phyloP scores from a whole-genome alignment of 305 asterid genomes.

The Coffea humblotiana region DNA sequence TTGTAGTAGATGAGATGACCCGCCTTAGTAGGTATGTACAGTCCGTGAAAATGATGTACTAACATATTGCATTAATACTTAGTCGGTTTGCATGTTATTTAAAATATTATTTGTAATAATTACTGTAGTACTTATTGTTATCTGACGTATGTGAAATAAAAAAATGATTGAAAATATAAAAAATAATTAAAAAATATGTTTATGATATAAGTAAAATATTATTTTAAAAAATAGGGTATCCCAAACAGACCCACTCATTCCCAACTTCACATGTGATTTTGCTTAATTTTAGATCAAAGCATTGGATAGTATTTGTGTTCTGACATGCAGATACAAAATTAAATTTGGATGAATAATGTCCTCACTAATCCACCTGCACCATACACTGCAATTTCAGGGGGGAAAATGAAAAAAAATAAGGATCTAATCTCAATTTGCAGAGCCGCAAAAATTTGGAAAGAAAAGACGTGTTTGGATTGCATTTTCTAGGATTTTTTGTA shows the following conservation, averaged over 20 bases:
- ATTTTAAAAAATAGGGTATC: no score
- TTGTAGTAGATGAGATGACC: background rate
- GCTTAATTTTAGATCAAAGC: background rate
- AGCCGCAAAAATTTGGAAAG: background rate
- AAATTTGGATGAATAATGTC: background rate
- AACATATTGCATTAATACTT: background rate
- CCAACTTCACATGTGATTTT: background rate
- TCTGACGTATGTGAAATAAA: no score
- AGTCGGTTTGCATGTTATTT: no score
- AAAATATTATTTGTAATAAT: no score
- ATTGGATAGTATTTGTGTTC: no score
- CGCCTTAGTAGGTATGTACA: background rate
- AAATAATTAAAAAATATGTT: no score
- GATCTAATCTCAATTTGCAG: background rate
- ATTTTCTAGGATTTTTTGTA: no score
- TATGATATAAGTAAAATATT: no score
- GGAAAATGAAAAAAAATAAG: background rate
- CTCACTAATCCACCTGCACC: background rate
- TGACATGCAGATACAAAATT: no score
- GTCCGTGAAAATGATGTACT: slow-evolving; percentile 11
- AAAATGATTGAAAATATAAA: no score
- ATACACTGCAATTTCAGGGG: background rate
- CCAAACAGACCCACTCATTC: background rate
- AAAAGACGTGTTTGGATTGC: no score
- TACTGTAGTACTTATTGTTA: no score